phyloP scores from a whole-genome alignment of 345 rosid species.

The Pugionium dolabratum region DNA sequence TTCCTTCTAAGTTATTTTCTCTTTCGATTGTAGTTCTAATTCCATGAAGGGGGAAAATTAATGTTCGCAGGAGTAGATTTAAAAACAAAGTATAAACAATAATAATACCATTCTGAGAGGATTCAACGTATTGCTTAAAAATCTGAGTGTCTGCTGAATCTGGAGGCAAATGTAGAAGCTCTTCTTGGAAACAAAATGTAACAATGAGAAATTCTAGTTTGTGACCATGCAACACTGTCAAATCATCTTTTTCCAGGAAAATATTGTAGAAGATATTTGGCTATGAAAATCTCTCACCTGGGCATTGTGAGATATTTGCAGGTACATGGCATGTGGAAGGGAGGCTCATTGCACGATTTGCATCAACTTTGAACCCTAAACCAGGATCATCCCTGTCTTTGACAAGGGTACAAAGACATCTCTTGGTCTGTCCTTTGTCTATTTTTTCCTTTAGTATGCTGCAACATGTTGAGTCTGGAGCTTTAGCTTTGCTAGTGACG shows the following conservation, averaged over 20 bases:
- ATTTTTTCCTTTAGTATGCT: conserved; percentile 28
- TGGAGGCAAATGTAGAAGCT: conserved; percentile 45
- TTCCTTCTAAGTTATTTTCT: not conserved
- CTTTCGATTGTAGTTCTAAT: not conserved
- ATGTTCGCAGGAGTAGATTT: not conserved
- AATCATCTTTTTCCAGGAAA: not conserved
- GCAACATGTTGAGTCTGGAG: conserved; percentile 49
- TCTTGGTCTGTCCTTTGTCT: conserved; percentile 44
- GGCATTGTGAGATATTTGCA: conserved; percentile 44
- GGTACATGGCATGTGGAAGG: conserved; percentile 45
- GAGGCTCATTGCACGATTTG: conserved; percentile 46
- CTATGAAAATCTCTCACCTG: conserved; percentile 32
- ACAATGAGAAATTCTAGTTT: conserved; percentile 14
- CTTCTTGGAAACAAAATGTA: conserved; percentile 34
- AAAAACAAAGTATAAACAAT: no score
- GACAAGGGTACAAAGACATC: conserved; percentile 45
- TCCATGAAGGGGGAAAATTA: not conserved
- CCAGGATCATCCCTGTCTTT: conserved; percentile 46
- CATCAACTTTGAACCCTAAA: conserved; percentile 49
- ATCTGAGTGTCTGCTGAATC: conserved; percentile 40
- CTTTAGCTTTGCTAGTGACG: conserved; percentile 39
- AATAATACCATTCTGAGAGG: conserved; percentile 9
- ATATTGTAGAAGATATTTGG: not conserved
- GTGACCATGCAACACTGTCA: not conserved
- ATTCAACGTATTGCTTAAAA: conserved; percentile 41